Percentiles rank a stretch among this genome's conserved stretches.
Evolutionary conservation across 2,329 filamentous ascomycete genomes (phyloP).

Genomic region (Cephalotrichum gorgonifer): DNA sequence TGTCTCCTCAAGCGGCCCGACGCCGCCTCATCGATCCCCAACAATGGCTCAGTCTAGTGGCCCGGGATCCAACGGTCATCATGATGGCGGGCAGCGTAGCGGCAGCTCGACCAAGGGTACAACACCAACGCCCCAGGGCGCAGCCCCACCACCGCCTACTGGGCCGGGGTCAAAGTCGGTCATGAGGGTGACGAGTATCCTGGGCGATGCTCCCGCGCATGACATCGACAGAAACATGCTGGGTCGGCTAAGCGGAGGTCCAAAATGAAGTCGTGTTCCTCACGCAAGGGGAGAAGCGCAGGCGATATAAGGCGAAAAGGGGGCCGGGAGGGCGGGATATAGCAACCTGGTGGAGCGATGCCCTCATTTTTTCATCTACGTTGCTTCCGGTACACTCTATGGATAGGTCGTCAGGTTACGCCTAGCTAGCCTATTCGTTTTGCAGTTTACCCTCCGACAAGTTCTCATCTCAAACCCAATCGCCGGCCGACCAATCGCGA

Average conservation of each 20-base stretch:
- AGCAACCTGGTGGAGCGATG: neutral
- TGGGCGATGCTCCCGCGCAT: neutral
- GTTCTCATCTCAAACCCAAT: neutral
- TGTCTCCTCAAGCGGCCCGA: slow-evolving; percentile 1
- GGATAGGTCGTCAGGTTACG: neutral
- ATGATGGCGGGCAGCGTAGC: neutral
- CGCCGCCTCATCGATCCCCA: slow-evolving; percentile 6
- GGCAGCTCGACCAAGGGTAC: neutral
- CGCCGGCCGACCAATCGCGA: too few species aligned
- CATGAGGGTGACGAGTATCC: slow-evolving; percentile 2
- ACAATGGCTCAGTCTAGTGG: neutral
- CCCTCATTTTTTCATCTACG: neutral
- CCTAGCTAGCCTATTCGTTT: neutral
- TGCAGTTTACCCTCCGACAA: neutral
- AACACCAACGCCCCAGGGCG: neutral
- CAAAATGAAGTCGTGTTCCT: neutral
- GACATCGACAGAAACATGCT: slow-evolving; percentile 5
- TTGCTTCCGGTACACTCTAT: neutral
- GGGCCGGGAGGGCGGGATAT: too few species aligned
- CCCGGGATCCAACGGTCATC: neutral
- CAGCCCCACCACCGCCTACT: neutral
- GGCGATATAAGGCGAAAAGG: too few species aligned
- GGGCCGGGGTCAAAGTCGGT: neutral
- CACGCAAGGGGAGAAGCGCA: neutral
- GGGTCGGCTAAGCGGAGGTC: neutral